A percentile compares a stretch with the other conserved stretches of the same genome.
phyloP scores from a whole-genome alignment of 352 stramenopile species.

The Globisporangium yorkense region DNA sequence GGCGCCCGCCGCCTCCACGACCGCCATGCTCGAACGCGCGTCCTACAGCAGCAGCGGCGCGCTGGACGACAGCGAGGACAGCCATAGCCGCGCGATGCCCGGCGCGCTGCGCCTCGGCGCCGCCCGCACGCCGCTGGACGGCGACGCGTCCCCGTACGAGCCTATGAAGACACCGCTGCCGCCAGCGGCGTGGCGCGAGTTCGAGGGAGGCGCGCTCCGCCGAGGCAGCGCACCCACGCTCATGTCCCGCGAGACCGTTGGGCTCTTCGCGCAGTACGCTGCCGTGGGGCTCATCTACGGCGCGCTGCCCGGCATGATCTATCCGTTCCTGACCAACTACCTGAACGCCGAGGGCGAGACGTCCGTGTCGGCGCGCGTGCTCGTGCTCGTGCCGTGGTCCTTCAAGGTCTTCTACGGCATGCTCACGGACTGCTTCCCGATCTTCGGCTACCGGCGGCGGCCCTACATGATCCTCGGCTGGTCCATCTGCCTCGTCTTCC shows the following conservation, averaged over 20 bases:
- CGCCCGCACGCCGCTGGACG: not conserved
- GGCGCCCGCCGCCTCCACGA: not conserved
- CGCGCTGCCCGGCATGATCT: constrained; percentile 34
- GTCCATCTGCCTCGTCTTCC: constrained; percentile 31
- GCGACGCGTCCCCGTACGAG: constrained; percentile 3
- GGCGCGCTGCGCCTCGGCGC: not conserved
- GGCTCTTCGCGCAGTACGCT: constrained; percentile 43
- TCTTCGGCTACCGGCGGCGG: constrained; percentile 49
- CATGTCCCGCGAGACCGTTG: constrained; percentile 24
- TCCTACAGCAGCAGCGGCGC: constrained; percentile 5
- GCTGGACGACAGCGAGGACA: not conserved
- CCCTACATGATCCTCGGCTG: constrained; percentile 64
- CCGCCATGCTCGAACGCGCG: constrained; percentile 4
- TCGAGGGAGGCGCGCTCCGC: constrained; percentile 43
- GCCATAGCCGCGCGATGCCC: not conserved
- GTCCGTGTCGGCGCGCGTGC: constrained; percentile 19
- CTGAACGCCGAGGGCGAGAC: constrained; percentile 31
- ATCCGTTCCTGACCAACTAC: constrained; percentile 48
- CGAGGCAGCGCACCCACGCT: constrained; percentile 26
- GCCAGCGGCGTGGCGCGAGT: not conserved
- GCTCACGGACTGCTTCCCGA: constrained; percentile 45
- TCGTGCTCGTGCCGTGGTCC: constrained; percentile 43
- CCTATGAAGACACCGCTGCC: constrained; percentile 11
- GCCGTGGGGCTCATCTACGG: constrained; percentile 44
- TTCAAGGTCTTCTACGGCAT: constrained; percentile 69